A percentile compares a stretch with the other conserved stretches of the same genome.
These are phyloP conservation scores for Candida gigantensis DNA, from an alignment of 1,139 yeast genomes.

Conservation along the genomic window DNA sequence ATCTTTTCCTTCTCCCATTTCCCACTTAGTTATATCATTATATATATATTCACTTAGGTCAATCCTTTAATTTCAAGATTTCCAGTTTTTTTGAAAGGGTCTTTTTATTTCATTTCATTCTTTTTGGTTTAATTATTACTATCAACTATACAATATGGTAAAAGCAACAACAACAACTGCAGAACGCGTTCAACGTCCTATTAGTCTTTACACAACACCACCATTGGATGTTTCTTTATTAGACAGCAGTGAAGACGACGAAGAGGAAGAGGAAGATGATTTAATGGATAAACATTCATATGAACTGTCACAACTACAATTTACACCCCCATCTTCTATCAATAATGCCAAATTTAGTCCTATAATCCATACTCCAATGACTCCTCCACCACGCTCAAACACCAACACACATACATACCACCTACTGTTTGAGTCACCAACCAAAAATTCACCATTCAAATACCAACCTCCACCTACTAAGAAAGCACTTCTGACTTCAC, in stretches of 20 bases:
- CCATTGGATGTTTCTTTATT: conserved; percentile 15
- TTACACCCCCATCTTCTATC: conserved; percentile 17
- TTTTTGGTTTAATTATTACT: too few species aligned
- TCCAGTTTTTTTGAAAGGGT: too few species aligned
- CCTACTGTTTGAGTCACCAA: not conserved
- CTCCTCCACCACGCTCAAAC: conserved; percentile 1
- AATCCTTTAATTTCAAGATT: too few species aligned
- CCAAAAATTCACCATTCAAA: conserved; percentile 2
- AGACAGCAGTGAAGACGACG: conserved; percentile 3
- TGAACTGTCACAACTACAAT: conserved; percentile 6
- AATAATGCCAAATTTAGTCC: conserved; percentile 2
- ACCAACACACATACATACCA: not conserved
- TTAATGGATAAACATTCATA: conserved; percentile 5
- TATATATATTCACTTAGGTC: too few species aligned
- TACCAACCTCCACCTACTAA: conserved; percentile 5
- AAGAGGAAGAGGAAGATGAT: conserved; percentile 6
- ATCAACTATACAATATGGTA: too few species aligned
- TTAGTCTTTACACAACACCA: conserved; percentile 23
- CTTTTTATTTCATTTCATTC: too few species aligned
- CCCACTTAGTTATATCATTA: too few species aligned
- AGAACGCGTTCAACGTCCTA: conserved; percentile 17
- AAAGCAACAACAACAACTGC: too few species aligned
- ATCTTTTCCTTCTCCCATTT: too few species aligned
- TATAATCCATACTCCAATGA: not conserved
- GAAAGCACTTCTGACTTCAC: not conserved